Conservation (phyloP, 179 eudicot species). For the Silene vulgaris region DNA sequence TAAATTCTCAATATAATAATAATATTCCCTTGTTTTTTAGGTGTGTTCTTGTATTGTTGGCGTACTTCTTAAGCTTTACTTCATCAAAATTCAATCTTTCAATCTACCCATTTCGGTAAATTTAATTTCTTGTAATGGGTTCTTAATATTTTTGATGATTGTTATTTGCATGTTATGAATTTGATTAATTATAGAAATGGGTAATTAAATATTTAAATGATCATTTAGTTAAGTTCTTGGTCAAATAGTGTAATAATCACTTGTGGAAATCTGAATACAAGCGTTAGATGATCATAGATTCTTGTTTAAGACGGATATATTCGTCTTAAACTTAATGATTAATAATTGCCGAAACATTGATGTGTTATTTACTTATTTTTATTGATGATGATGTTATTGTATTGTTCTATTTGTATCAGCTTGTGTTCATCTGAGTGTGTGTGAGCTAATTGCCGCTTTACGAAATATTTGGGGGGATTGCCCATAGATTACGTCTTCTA, state of each 20-base stretch:
- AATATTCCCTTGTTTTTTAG: neutral
- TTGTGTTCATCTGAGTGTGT: no score
- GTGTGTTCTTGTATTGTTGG: neutral
- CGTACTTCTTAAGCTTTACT: slow-evolving; percentile 10
- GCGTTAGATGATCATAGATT: neutral
- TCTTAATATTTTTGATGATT: neutral
- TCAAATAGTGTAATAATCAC: neutral
- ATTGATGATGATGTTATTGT: no score
- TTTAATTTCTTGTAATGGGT: neutral
- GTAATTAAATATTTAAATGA: neutral
- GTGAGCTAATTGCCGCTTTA: no score
- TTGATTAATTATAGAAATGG: neutral
- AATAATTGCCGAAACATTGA: neutral
- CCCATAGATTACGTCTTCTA: neutral
- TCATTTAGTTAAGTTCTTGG: neutral
- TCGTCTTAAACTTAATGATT: no score
- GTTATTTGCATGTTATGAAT: neutral
- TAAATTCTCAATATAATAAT: neutral
- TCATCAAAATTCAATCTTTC: slow-evolving; percentile 3
- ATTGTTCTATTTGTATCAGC: no score
- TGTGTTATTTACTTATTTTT: no score
- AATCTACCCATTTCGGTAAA: slow-evolving; percentile 4
- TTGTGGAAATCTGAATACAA: neutral
- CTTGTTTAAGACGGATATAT: no score
- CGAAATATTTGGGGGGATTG: neutral